Percentiles rank a stretch among this genome's conserved stretches.
Evolutionary conservation across 768 basidiomycete species (phyloP).

Genomic region (Auriculariales sp.): DNA sequence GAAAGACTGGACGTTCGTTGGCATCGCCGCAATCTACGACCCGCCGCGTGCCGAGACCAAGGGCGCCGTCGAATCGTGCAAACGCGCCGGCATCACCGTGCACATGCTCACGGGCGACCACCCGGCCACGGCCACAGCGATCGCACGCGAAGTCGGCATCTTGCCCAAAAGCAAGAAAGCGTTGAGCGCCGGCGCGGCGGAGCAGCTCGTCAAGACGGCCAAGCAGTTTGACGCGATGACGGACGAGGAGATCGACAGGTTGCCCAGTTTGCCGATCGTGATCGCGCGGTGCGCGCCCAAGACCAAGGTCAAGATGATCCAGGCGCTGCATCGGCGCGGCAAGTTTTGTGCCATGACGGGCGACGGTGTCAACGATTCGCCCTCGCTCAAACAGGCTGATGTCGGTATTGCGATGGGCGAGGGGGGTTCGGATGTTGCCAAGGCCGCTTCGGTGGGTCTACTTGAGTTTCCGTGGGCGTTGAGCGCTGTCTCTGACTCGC

Average conservation of each 20-base stretch:
- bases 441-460: constrained; percentile 11
- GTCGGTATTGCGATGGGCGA: constrained; percentile 46
- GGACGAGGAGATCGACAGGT: constrained; percentile 13
- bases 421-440: constrained; percentile 34
- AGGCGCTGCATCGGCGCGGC: constrained; percentile 35
- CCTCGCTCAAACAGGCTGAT: constrained; percentile 43
- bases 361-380: constrained; percentile 50
- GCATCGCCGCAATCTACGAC: constrained; percentile 38
- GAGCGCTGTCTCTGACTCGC: too few relatives aligned
- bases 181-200: constrained; percentile 22
- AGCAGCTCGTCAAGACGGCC: constrained; percentile 11
- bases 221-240: constrained; percentile 20
- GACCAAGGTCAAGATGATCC: constrained; percentile 52
- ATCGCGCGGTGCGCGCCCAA: constrained; percentile 51
- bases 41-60: constrained; percentile 40
- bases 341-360: constrained; percentile 51
- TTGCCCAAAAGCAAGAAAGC: constrained; percentile 28
- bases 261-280: constrained; percentile 30
- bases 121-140: constrained; percentile 44
- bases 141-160: constrained; percentile 48
- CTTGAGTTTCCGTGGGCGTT: constrained; percentile 3
- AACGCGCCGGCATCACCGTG: constrained; percentile 35
- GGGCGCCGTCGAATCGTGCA: constrained; percentile 35
- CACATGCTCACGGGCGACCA: constrained; percentile 43
- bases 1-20: constrained; percentile 31